These are phyloP conservation scores for Lentinula edodes DNA, from an alignment of 768 basidiomycete genomes.

Conservation along the genomic window DNA sequence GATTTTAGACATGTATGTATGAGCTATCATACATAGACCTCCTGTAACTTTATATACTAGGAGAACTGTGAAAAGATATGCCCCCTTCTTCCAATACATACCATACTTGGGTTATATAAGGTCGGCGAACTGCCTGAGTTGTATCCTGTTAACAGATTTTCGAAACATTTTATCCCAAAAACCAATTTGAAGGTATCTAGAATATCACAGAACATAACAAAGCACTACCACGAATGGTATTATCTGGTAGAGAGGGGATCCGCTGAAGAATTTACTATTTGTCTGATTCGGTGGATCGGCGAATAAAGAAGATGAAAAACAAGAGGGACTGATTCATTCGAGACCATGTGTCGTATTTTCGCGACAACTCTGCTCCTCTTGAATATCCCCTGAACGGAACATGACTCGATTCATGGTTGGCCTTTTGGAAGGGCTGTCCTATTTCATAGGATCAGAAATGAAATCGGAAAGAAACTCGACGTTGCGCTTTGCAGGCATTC, in stretches of 20 bases:
- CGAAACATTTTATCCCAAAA: too few species aligned
- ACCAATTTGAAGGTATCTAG: too few species aligned
- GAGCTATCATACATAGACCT: too few species aligned
- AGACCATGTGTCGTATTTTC: constrained; percentile 17
- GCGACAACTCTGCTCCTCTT: constrained; percentile 3
- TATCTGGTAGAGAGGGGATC: neutral
- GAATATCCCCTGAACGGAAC: constrained; percentile 15
- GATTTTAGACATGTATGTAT: too few species aligned
- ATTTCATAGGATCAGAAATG: constrained; percentile 28
- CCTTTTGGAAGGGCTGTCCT: constrained; percentile 26
- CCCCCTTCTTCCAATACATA: too few species aligned
- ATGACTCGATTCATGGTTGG: constrained; percentile 33
- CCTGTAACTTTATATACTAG: too few species aligned
- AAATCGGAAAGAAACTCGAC: constrained; percentile 26
- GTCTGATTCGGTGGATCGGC: neutral
- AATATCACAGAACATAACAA: too few species aligned
- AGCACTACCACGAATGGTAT: too few species aligned
- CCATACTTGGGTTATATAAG: too few species aligned
- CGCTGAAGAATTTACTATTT: neutral
- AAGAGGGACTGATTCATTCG: neutral
- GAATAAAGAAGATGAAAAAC: neutral
- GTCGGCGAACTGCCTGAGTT: too few species aligned
- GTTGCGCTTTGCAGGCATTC: neutral
- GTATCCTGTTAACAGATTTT: too few species aligned
- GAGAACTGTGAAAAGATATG: too few species aligned